Evolutionary conservation across 805 yeast species (phyloP).

Genomic region (Tetrapisispora nanseiensis): DNA sequence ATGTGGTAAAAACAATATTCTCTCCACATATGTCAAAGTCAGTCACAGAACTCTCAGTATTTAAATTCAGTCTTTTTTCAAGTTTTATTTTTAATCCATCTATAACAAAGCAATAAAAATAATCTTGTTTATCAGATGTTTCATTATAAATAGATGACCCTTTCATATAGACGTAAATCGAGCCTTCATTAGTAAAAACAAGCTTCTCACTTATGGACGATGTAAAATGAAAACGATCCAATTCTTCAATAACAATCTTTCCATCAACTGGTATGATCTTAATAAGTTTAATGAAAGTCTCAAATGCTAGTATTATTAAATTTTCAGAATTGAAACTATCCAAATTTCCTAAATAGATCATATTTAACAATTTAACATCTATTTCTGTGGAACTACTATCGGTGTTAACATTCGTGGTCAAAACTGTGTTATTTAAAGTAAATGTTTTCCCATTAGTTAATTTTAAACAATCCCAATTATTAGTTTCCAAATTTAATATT

Average conservation of each 20-base stretch:
- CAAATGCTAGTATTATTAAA: slow-evolving; percentile 10
- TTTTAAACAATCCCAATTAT: slow-evolving; percentile 23
- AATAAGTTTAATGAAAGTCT: slow-evolving; percentile 10
- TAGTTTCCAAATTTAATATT: slow-evolving; percentile 13
- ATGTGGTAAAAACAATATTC: slow-evolving; percentile 8
- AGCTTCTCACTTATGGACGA: slow-evolving; percentile 3
- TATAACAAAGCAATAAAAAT: background rate
- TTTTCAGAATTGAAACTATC: background rate
- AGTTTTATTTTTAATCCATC: slow-evolving; percentile 1
- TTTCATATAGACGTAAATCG: slow-evolving; percentile 1
- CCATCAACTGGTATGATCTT: slow-evolving; percentile 12
- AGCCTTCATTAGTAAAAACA: background rate
- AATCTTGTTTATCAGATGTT: background rate
- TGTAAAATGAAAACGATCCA: slow-evolving; percentile 4
- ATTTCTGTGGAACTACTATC: background rate
- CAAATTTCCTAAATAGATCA: slow-evolving; percentile 8
- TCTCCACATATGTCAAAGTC: slow-evolving; percentile 11
- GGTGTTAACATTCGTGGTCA: slow-evolving; percentile 1
- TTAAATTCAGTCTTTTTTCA: slow-evolving; percentile 3
- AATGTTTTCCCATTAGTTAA: slow-evolving; percentile 20
- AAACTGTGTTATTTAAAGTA: slow-evolving; percentile 10
- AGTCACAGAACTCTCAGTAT: slow-evolving; percentile 7
- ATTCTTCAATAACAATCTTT: slow-evolving; percentile 7
- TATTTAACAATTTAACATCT: background rate
- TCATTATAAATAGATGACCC: background rate